Conservation (phyloP, 352 stramenopile species). For the Aphanomyces euteiches region DNA sequence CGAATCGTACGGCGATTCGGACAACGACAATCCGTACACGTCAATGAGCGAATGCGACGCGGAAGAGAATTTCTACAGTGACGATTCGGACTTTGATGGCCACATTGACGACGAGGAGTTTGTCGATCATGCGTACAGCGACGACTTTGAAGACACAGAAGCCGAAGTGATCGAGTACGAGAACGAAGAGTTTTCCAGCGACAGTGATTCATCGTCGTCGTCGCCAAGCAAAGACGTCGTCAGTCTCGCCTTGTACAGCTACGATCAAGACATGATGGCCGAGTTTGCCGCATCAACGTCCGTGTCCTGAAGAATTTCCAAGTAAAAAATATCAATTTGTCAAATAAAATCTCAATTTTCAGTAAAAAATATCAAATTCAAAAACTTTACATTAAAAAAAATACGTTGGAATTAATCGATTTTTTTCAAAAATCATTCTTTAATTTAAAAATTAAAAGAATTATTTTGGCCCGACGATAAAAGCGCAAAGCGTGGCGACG, state of each 20-base stretch:
- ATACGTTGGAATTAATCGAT: too few relatives aligned
- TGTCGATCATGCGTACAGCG: constrained; percentile 62
- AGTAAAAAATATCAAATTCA: too few relatives aligned
- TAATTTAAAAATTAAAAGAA: too few relatives aligned
- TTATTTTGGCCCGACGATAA: too few relatives aligned
- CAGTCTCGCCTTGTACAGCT: neutral
- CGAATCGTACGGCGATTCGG: constrained; percentile 30
- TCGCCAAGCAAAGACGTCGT: neutral
- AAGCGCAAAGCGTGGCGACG: too few relatives aligned
- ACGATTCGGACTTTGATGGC: constrained; percentile 69
- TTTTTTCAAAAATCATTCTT: too few relatives aligned
- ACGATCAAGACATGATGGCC: neutral
- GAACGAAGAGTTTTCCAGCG: constrained; percentile 13
- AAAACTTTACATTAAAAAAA: too few relatives aligned
- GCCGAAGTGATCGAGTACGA: constrained; percentile 55
- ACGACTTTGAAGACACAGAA: constrained; percentile 75
- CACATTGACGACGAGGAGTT: constrained; percentile 37
- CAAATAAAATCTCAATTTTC: neutral
- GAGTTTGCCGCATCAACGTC: too few relatives aligned
- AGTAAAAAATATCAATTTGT: neutral
- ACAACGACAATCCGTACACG: constrained; percentile 49
- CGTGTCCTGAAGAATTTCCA: neutral
- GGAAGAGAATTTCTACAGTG: constrained; percentile 83
- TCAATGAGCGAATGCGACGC: constrained; percentile 73
- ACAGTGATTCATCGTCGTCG: neutral